These are phyloP conservation scores for Brachypodium distachyon DNA, from an alignment of 202 grass and related monocot species.

Conservation along the genomic window DNA sequence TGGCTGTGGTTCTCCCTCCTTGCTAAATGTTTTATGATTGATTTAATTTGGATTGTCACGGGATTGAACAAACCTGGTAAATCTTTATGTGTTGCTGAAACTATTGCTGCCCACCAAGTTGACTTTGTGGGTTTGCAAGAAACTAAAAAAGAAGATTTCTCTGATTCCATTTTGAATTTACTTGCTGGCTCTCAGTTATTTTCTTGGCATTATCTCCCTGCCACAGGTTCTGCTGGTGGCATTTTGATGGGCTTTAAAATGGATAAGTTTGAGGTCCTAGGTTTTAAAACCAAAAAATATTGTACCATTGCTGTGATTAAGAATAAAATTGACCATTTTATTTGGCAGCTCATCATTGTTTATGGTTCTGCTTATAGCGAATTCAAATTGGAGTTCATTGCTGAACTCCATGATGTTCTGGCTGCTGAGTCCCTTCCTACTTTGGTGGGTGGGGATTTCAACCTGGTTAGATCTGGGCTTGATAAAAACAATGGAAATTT, in stretches of 20 bases:
- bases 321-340: neutral
- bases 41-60: no score
- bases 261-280: neutral
- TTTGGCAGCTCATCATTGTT: neutral
- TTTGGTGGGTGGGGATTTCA: neutral
- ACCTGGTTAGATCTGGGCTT: fast-evolving
- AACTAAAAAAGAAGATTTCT: neutral
- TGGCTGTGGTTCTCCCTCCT: no score
- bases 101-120: no score
- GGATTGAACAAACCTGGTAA: no score
- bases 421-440: neutral
- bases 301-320: neutral
- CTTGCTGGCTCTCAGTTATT: neutral
- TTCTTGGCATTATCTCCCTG: neutral
- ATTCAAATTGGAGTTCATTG: neutral
- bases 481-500: neutral
- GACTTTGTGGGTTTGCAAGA: no score
- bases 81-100: no score
- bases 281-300: no score
- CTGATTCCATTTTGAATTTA: neutral
- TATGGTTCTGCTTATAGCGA: neutral
- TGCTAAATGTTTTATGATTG: no score
- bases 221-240: neutral
- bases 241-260: neutral
- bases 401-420: neutral